A percentile compares a stretch with the other conserved stretches of the same genome.
Conservation (phyloP, 768 basidiomycete species). For the Chlorophyllum brunneum region DNA sequence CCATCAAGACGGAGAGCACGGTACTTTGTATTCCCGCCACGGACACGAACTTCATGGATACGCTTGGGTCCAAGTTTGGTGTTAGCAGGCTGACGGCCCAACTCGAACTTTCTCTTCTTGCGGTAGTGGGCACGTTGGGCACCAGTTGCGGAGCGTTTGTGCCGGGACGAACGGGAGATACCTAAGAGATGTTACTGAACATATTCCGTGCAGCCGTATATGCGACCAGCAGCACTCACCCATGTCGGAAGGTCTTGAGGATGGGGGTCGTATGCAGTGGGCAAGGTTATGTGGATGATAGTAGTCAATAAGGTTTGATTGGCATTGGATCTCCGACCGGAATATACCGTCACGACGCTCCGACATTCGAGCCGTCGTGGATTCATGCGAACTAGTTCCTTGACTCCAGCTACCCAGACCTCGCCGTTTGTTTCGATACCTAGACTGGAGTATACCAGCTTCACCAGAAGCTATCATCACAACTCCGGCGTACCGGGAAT, state of each 20-base stretch:
- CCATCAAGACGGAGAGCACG: slow-evolving; percentile 94
- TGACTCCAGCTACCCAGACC: no score
- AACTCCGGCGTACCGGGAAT: no score
- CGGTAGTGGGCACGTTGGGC: slow-evolving; percentile 93
- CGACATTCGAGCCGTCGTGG: no score
- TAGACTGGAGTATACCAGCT: no score
- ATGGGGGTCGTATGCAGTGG: slow-evolving; percentile 43
- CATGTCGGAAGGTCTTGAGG: slow-evolving; percentile 76
- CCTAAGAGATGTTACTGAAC: slow-evolving; percentile 41
- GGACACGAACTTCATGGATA: slow-evolving; percentile 89
- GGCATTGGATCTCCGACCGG: slow-evolving; percentile 35
- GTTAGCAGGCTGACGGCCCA: slow-evolving; percentile 96
- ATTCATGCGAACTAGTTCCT: no score
- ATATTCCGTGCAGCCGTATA: slow-evolving; percentile 11
- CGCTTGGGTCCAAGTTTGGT: slow-evolving; percentile 97
- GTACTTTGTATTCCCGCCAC: slow-evolving; percentile 94
- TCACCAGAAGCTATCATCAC: no score
- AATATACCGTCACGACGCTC: neutral
- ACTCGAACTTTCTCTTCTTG: slow-evolving; percentile 99
- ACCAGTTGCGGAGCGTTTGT: slow-evolving; percentile 94
- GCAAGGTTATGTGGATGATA: slow-evolving; percentile 54
- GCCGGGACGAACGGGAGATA: slow-evolving; percentile 95
- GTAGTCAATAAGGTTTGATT: slow-evolving; percentile 38
- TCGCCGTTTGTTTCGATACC: no score
- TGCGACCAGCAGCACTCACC: slow-evolving; percentile 49